Evolutionary conservation across 257 asterid species (phyloP), one percentile per base, ranked within the genome.

Genomic region (Nicotiana tabacum): DNA sequence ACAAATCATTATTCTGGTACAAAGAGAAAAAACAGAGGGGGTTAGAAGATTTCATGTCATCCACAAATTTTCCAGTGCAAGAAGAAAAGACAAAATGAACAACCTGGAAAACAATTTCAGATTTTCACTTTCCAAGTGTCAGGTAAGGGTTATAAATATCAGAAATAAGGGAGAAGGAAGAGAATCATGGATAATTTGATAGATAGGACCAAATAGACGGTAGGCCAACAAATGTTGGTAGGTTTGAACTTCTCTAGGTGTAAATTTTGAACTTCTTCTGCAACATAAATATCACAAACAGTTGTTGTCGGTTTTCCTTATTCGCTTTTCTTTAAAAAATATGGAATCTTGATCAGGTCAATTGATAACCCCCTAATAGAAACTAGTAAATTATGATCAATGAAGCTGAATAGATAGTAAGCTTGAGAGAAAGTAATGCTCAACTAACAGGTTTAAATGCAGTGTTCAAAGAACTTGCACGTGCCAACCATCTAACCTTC

Each of bases 201-300:
- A 77, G 82, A 68, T 46, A 80, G 48, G 86, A 84, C 85, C 57
- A 83, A 78, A 83, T 68, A 78, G 74, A 68, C 13, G 9, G 87
- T 85, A 86, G 91, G 90, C 87, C 85, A 81, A 80, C 90, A 84
- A 89, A 85, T 69, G 67, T 68, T 53, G 37, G 79, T 64, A 74
- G 81, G 61, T 67, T 27, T 24, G 48, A 66, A 82, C 79, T 74
- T 82, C 56, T 68, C 69, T 43, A 16, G 57, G 32, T 88, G 33
- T 66, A 81, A 69, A 83, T 53, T 21, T 77, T 81, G 51, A 64
- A 43, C 74, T 21, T 35, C 74, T 70, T 78, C 37, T 9, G 66
- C 69, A 60, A n/a, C 74, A 62, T 39, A 37, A 80, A 7, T 8
- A 61, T 43, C 72, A 46, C 39, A 37, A 58, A 58, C 4, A 58